A percentile compares a stretch with the other conserved stretches of the same genome.
phyloP scores from a whole-genome alignment of 2,329 filamentous ascomycete species.

The Biscogniauxia mediterranea region DNA sequence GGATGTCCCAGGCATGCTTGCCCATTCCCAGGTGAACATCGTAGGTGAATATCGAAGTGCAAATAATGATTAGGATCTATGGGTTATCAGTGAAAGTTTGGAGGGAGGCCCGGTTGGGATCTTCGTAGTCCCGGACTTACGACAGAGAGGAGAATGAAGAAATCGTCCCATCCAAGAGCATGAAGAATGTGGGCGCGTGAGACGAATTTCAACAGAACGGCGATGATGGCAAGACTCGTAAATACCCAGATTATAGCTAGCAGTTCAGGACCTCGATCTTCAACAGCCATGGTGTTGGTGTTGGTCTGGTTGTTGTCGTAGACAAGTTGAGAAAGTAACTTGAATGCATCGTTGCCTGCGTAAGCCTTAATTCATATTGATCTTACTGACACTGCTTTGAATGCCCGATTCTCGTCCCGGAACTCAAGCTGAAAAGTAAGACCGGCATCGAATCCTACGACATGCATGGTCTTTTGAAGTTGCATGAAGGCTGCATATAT shows the following conservation, averaged over 20 bases:
- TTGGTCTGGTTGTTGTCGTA: no score
- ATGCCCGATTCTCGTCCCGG: no score
- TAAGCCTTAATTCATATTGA: no score
- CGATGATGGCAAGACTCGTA: background rate
- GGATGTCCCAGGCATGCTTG: slow-evolving; percentile 2
- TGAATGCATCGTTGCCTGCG: no score
- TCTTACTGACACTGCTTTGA: no score
- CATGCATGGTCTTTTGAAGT: no score
- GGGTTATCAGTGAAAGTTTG: background rate
- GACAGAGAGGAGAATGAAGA: slow-evolving; percentile 1
- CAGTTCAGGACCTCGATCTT: slow-evolving; percentile 2
- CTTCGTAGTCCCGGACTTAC: background rate
- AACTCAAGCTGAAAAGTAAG: no score
- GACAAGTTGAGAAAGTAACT: no score
- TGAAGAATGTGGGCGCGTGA: slow-evolving; percentile 3
- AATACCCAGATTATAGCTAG: slow-evolving; percentile 5
- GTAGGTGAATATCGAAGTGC: slow-evolving; percentile 8
- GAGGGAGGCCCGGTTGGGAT: no score
- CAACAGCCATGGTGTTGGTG: background rate
- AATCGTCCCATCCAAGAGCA: slow-evolving; percentile 2
- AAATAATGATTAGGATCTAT: slow-evolving; percentile 5
- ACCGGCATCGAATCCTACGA: no score
- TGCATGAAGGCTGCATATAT: no score
- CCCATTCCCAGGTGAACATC: slow-evolving; percentile 9
- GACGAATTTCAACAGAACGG: background rate